phyloP scores from a whole-genome alignment of 2,329 filamentous ascomycete species.

The Atkinsonella hypoxylon region DNA sequence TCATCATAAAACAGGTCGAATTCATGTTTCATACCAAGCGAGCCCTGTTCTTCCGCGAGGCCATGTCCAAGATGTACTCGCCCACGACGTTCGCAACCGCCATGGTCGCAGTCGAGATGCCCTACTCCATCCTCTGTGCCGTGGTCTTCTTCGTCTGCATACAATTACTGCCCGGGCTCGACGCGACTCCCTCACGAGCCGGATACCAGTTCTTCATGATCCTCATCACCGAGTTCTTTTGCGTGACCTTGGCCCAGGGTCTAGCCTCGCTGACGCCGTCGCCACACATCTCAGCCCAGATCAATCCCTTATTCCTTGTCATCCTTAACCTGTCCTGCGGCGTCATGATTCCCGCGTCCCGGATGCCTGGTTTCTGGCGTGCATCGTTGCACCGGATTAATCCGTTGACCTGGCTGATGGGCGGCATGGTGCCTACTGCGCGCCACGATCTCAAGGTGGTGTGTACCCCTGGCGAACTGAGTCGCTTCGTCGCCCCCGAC shows the following conservation, averaged over 20 bases:
- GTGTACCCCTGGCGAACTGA: slow-evolving; percentile 52
- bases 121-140: slow-evolving; percentile 71
- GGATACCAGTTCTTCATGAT: slow-evolving; percentile 84
- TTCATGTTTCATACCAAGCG: slow-evolving; percentile 67
- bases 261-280: slow-evolving; percentile 67
- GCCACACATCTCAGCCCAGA: slow-evolving; percentile 65
- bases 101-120: slow-evolving; percentile 74
- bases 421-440: slow-evolving; percentile 69
- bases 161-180: slow-evolving; percentile 75
- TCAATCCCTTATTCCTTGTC: slow-evolving; percentile 75
- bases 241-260: slow-evolving; percentile 66
- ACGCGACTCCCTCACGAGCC: slow-evolving; percentile 48
- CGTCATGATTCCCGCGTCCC: slow-evolving; percentile 66
- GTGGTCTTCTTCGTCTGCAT: slow-evolving; percentile 71
- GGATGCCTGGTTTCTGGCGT: slow-evolving; percentile 70
- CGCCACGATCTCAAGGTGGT: slow-evolving; percentile 52
- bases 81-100: slow-evolving; percentile 65
- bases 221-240: slow-evolving; percentile 73
- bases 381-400: slow-evolving; percentile 74
- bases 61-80: slow-evolving; percentile 76
- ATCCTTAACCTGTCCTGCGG: slow-evolving; percentile 79
- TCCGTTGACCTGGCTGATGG: slow-evolving; percentile 71
- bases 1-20: slow-evolving; percentile 76
- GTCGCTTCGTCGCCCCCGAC: slow-evolving; percentile 52
- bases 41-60: slow-evolving; percentile 76